Percentiles rank a stretch among this genome's conserved stretches.
These are phyloP conservation scores for Vararia minispora DNA, from an alignment of 768 basidiomycete species.

Conservation along the genomic window DNA sequence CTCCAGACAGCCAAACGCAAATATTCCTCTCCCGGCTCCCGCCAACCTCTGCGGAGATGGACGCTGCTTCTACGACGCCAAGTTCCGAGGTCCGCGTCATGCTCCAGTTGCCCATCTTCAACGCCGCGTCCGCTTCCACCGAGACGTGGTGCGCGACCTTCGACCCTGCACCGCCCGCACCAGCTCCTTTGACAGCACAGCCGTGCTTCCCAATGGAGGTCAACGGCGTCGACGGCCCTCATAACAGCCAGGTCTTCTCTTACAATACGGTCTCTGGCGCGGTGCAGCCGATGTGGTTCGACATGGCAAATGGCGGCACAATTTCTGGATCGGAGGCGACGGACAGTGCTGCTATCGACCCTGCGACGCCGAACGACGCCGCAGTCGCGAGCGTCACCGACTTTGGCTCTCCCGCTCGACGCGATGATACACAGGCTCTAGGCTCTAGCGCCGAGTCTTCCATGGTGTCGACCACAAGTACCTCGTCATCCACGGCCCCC, in stretches of 20 bases:
- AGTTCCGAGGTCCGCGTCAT: constrained; percentile 23
- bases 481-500: not conserved
- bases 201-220: too few species aligned
- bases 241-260: constrained; percentile 48
- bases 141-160: constrained; percentile 50
- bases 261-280: constrained; percentile 37
- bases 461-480: not conserved
- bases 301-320: constrained; percentile 19
- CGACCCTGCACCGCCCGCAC: constrained; percentile 35
- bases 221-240: constrained; percentile 13
- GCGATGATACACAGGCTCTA: not conserved
- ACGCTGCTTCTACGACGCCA: constrained; percentile 2
- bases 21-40: constrained; percentile 16
- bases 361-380: constrained; percentile 6
- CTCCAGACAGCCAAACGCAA: constrained; percentile 18
- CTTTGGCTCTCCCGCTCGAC: not conserved
- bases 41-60: not conserved
- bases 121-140: constrained; percentile 24
- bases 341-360: constrained; percentile 10
- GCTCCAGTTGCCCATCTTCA: constrained; percentile 34
- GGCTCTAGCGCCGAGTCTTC: not conserved
- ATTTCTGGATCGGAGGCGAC: constrained; percentile 7
- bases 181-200: constrained; percentile 40
- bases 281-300: constrained; percentile 43
- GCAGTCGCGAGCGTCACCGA: constrained; percentile 7